These are phyloP conservation scores for Cyberlindnera subsufficiens DNA, from an alignment of 805 yeast species.

Conservation along the genomic window DNA sequence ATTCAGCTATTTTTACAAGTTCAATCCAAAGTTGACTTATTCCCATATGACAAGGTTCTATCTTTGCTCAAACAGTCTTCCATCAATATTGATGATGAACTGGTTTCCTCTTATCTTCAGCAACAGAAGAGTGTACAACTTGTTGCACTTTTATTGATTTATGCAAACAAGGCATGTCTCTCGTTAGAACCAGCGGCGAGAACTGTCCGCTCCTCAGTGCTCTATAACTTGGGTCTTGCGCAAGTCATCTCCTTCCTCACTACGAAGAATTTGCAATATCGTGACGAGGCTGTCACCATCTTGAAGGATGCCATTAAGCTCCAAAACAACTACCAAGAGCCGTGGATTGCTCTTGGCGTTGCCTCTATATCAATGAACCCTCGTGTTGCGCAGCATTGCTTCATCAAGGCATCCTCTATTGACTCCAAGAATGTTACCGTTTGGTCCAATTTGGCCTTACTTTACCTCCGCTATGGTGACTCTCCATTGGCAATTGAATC, in stretches of 20 bases:
- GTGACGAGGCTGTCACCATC: slow-evolving; percentile 48
- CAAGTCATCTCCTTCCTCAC: slow-evolving; percentile 42
- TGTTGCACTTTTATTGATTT: slow-evolving; percentile 35
- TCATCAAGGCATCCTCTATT: slow-evolving; percentile 70
- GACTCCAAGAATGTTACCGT: slow-evolving; percentile 60
- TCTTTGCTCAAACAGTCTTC: slow-evolving; percentile 16
- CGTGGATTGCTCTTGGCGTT: slow-evolving; percentile 83
- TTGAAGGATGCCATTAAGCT: slow-evolving; percentile 64
- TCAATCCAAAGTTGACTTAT: slow-evolving; percentile 42
- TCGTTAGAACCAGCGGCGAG: slow-evolving; percentile 34
- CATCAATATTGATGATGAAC: slow-evolving; percentile 26
- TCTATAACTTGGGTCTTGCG: slow-evolving; percentile 70
- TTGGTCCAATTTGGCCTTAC: slow-evolving; percentile 80
- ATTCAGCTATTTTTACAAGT: slow-evolving; percentile 47
- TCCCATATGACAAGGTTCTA: slow-evolving; percentile 41
- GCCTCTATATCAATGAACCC: slow-evolving; percentile 62
- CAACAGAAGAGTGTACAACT: slow-evolving; percentile 27
- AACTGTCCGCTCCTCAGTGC: slow-evolving; percentile 45
- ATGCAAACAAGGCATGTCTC: slow-evolving; percentile 43
- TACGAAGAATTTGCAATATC: slow-evolving; percentile 24
- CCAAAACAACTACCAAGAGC: slow-evolving; percentile 63
- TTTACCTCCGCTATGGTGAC: slow-evolving; percentile 68
- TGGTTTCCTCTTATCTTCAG: slow-evolving; percentile 17
- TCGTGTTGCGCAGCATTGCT: slow-evolving; percentile 85
- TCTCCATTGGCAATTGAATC: slow-evolving; percentile 67